phyloP scores from a whole-genome alignment of 176 grass and related monocot species.

The Tillandsia fasciculata region DNA sequence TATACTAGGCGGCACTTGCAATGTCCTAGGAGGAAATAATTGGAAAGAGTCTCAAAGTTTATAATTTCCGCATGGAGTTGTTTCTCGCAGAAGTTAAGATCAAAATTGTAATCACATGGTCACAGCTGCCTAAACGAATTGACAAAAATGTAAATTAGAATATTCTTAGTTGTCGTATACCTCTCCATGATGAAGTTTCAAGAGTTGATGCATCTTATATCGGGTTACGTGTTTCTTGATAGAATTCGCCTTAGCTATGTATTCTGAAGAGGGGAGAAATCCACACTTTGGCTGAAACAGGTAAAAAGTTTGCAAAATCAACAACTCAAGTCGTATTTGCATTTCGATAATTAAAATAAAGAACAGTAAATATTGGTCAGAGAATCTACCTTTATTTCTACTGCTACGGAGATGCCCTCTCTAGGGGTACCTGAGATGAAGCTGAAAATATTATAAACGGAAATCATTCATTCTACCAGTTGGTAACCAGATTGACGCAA shows the following conservation, averaged over 20 bases:
- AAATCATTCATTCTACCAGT: background rate
- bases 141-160: background rate
- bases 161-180: constrained; percentile 18
- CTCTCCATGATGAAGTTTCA: constrained; percentile 67
- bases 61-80: too few relatives aligned
- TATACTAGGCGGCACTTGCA: too few relatives aligned
- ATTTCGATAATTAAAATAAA: constrained; percentile 3
- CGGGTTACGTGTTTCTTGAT: constrained; percentile 80
- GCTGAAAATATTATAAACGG: constrained; percentile 3
- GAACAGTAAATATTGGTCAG: constrained; percentile 9
- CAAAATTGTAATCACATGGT: too few relatives aligned
- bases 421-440: constrained; percentile 52
- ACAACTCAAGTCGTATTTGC: background rate
- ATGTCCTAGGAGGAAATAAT: too few relatives aligned
- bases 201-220: constrained; percentile 88
- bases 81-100: too few relatives aligned
- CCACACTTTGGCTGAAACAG: constrained; percentile 77
- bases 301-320: background rate
- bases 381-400: constrained; percentile 83
- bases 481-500: background rate
- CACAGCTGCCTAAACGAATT: background rate
- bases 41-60: too few relatives aligned
- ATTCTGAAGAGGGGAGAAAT: constrained; percentile 87
- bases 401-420: constrained; percentile 47
- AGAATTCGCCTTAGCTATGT: constrained; percentile 58